Percentiles rank a stretch among this genome's conserved stretches.
Evolutionary conservation across 148 eudicot genomes (phyloP).

Genomic region (Hydrangea macrophylla): DNA sequence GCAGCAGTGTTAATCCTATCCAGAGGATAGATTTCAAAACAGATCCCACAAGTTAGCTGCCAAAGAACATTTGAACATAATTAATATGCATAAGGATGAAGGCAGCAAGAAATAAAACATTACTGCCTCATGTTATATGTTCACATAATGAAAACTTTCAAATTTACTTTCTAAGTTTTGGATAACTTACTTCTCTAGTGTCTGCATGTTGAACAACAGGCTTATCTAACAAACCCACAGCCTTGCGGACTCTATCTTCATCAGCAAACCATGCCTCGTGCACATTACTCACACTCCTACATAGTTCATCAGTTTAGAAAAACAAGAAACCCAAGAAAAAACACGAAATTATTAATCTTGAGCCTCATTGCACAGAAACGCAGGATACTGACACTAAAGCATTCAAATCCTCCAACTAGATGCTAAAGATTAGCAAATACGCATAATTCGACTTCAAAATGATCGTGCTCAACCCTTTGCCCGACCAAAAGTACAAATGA

Average conservation of each 20-base stretch:
- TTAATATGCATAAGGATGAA: slow-evolving; percentile 1
- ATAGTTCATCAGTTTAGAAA: background rate
- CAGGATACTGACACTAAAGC: background rate
- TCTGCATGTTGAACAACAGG: slow-evolving; percentile 25
- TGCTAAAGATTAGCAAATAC: background rate
- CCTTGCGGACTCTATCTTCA: slow-evolving; percentile 55
- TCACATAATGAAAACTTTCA: background rate
- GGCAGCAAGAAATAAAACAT: background rate
- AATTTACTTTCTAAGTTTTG: background rate
- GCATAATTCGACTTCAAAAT: background rate
- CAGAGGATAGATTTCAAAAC: slow-evolving; percentile 57
- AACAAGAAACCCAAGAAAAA: background rate
- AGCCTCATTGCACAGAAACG: background rate
- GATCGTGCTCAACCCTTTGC: background rate
- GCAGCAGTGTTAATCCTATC: slow-evolving; percentile 47
- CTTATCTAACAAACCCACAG: slow-evolving; percentile 47
- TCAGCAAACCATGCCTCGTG: slow-evolving; percentile 81
- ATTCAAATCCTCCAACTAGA: background rate
- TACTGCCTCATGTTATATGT: background rate
- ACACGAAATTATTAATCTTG: background rate
- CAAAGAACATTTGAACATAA: slow-evolving; percentile 15
- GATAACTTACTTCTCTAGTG: slow-evolving; percentile 41
- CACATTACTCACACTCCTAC: slow-evolving; percentile 58
- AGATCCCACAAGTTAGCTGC: slow-evolving; percentile 76
- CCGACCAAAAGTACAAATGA: background rate